phyloP scores from a whole-genome alignment of 176 grass and related monocot genomes.

The Rhipidocladum racemiflorum region DNA sequence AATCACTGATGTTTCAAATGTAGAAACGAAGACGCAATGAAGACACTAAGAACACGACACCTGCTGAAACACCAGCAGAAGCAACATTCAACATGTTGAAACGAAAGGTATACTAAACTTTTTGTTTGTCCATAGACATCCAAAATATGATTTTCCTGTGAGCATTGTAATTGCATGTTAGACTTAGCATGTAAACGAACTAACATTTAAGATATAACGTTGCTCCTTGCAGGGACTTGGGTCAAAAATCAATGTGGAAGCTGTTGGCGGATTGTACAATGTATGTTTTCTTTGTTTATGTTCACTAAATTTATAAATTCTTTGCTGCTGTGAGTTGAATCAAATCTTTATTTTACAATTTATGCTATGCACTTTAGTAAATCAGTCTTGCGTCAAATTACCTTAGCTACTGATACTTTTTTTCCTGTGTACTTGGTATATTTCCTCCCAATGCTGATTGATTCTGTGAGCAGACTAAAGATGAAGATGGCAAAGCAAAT shows the following conservation, averaged over 20 bases:
- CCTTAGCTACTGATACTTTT: background rate
- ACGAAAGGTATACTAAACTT: slow-evolving; percentile 59
- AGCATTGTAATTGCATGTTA: background rate
- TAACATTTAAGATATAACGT: background rate
- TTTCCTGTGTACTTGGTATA: background rate
- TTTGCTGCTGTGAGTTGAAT: background rate
- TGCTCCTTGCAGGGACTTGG: slow-evolving; percentile 51
- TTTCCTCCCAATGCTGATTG: background rate
- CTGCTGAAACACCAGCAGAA: slow-evolving; percentile 77
- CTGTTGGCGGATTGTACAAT: slow-evolving; percentile 54
- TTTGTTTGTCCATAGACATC: background rate
- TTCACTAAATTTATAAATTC: background rate
- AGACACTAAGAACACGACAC: slow-evolving; percentile 46
- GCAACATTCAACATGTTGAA: slow-evolving; percentile 86
- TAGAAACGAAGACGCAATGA: slow-evolving; percentile 61
- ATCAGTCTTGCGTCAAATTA: background rate
- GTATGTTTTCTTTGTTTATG: slow-evolving; percentile 44
- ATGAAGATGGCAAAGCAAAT: slow-evolving; percentile 14
- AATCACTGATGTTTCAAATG: background rate
- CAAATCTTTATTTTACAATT: slow-evolving; percentile 3
- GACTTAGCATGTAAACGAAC: background rate
- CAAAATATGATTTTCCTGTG: background rate
- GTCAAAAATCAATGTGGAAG: slow-evolving; percentile 64
- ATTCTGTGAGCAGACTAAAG: slow-evolving; percentile 33
- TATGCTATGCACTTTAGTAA: background rate